Conservation (phyloP, 768 basidiomycete genomes). For the Rubroboletus satanas region DNA sequence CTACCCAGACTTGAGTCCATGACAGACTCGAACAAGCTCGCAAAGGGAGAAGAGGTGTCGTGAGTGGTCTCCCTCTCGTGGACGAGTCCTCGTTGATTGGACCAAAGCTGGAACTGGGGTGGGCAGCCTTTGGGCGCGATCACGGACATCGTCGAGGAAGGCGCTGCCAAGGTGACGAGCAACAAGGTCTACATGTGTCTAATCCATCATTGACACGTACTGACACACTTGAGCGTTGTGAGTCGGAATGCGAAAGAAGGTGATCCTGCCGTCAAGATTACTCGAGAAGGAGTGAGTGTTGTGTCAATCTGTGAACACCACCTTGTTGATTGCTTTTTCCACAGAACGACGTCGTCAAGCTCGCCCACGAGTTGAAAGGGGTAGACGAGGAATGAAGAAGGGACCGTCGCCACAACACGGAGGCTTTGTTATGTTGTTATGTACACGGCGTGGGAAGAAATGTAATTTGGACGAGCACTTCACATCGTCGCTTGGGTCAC, state of each 20-base stretch:
- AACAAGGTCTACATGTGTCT: constrained; percentile 36
- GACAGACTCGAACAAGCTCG: constrained; percentile 24
- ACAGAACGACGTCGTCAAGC: constrained; percentile 51
- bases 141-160: constrained; percentile 40
- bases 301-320: neutral
- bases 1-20: neutral
- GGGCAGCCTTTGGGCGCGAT: constrained; percentile 34
- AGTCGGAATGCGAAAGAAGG: constrained; percentile 41
- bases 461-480: constrained; percentile 14
- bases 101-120: constrained; percentile 35
- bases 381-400: constrained; percentile 27
- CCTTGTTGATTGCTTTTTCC: neutral
- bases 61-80: constrained; percentile 15
- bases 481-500: constrained; percentile 9
- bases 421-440: neutral
- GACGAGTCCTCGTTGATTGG: neutral
- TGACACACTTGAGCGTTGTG: constrained; percentile 22
- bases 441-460: constrained; percentile 29
- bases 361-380: constrained; percentile 47
- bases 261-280: constrained; percentile 49
- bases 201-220: neutral
- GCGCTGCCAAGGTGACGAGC: constrained; percentile 41
- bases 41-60: constrained; percentile 35
- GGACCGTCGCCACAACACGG: constrained; percentile 1
- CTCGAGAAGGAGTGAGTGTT: constrained; percentile 40